Base-by-base conservation (phyloP, 2,329 filamentous ascomycete species). In the Colletotrichum sp. region DNA sequence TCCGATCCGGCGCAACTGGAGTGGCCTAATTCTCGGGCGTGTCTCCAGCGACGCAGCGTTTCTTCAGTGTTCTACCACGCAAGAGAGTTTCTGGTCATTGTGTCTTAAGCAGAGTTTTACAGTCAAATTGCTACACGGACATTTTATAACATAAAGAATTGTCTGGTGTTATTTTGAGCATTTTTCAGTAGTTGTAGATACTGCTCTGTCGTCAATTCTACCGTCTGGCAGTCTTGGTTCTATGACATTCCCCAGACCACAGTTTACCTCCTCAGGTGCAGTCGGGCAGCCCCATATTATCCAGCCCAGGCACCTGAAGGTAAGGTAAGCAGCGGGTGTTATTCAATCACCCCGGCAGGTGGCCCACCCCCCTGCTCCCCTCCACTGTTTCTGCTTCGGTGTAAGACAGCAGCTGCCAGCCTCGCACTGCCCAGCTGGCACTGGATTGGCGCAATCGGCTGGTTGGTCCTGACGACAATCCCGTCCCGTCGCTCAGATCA, bases 1-100 rank as follows among this genome's bases (percentile, higher is more conserved):
- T 77, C 76, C 76, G 76, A 74, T 77, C 76, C 76, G 76, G 70
- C 74, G 66, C 74, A 75, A 66, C 60, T 74, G 74, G 43, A 61
- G 56, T 39, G 22, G 64, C 65, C 64, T 58, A 79, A 79, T 78
- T 77, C 75, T 78, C 67, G 75, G 77, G 75, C 60, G 65, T 39
- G 36, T 43, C 43, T 73, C 55, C 70, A 73, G 70, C 55, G 70
- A 32, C n/a, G 32, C 8, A 15, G 55, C 27, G 48, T 27, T 65
- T 65, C 25, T 43, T 48, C 25, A 43, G 62, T 32, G 62, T 52
- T 52, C 30, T 52, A 22, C 4, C 43, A 13, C 12, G 43, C 58
- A 32, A 10, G 58, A 32, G 28, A n/a, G 27, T 62, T 27, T 62
- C 58, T 52, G 1, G n/a, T 52, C 12, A 16, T 16, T 34, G 22